These are phyloP conservation scores for Lyophyllum decastes DNA, from an alignment of 768 basidiomycete genomes.

Conservation along the genomic window DNA sequence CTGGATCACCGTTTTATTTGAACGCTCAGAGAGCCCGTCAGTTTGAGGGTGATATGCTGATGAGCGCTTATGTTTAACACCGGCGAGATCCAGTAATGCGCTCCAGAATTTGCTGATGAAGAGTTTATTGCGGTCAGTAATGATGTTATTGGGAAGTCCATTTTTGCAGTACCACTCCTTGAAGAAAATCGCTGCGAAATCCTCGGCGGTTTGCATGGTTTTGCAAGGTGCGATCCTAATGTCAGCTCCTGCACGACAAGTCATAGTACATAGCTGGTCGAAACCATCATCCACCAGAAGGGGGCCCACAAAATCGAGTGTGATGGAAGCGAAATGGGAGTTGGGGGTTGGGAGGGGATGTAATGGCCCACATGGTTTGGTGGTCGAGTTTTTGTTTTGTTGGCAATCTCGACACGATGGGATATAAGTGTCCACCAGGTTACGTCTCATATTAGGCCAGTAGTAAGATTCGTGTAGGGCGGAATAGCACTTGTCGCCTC, in stretches of 20 bases:
- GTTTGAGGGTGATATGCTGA: background rate
- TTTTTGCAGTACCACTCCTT: background rate
- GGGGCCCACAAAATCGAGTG: background rate
- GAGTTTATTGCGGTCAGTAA: background rate
- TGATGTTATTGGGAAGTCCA: background rate
- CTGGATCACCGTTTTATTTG: background rate
- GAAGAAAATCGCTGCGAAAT: background rate
- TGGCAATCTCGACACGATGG: background rate
- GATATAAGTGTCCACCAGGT: background rate
- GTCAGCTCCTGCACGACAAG: background rate
- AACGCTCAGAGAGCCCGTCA: background rate
- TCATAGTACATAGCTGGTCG: background rate
- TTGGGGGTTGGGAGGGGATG: background rate
- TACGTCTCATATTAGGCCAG: background rate
- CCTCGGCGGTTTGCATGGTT: background rate
- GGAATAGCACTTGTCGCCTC: background rate
- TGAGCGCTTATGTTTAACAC: background rate
- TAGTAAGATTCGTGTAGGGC: slow-evolving; percentile 2
- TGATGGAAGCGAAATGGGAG: background rate
- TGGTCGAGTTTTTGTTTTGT: background rate
- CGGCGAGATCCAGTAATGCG: background rate
- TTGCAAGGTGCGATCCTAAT: background rate
- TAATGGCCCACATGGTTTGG: background rate
- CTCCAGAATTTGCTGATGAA: background rate
- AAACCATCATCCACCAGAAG: background rate